Evolutionary conservation across 148 eudicot genomes (phyloP).

Genomic region (Vaccinium vitisidaea): DNA sequence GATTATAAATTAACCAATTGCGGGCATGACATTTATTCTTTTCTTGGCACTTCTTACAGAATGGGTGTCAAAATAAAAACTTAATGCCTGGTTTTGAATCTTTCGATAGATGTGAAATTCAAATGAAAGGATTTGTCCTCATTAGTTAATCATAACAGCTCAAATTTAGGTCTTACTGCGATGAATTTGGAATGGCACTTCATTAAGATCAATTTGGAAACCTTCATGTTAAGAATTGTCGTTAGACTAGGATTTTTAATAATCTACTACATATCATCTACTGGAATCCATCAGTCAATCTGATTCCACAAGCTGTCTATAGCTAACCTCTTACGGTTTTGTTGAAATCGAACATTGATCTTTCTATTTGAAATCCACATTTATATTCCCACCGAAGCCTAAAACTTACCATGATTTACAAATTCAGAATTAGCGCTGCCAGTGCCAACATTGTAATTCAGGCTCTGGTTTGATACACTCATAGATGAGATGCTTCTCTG

Average conservation of each 20-base stretch:
- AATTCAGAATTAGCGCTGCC: slow-evolving; percentile 46
- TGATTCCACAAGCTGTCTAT: not conserved
- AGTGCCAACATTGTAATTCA: slow-evolving; percentile 35
- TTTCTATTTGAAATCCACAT: not conserved
- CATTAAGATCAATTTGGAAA: not conserved
- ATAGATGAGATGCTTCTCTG: slow-evolving; percentile 75
- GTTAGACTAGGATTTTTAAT: not conserved
- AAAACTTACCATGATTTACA: slow-evolving; percentile 68
- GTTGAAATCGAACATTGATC: not conserved
- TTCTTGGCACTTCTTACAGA: not conserved
- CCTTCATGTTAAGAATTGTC: not conserved
- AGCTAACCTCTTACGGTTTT: not conserved
- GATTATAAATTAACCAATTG: not conserved
- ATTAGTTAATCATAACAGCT: not conserved
- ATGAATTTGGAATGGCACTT: not conserved
- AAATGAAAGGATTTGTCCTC: not conserved
- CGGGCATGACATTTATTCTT: not conserved
- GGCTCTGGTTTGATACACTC: slow-evolving; percentile 59
- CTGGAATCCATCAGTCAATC: not conserved
- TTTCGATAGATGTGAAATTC: not conserved
- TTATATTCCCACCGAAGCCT: not conserved
- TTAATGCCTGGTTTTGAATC: not conserved
- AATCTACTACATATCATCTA: not conserved
- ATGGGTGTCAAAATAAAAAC: not conserved
- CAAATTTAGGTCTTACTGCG: not conserved